Base-by-base conservation (phyloP, 129 eudicot genomes). In the sunflower (Helianthus annuus) region DNA sequence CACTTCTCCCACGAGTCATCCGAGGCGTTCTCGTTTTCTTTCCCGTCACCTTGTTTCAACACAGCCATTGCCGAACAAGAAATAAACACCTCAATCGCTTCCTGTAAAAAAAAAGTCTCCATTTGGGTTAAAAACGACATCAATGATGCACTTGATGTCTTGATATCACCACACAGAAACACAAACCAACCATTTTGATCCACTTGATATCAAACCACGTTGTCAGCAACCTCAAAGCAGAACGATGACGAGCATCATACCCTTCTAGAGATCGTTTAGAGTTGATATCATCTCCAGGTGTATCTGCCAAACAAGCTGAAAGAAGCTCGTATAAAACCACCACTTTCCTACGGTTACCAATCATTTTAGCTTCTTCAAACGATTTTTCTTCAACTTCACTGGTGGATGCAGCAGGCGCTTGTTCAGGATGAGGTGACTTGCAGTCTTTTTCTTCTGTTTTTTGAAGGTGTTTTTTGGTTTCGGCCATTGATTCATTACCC, bases 181-280 rank as follows among this genome's bases (percentile, higher is more conserved):
- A 29, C 42, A 7, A 24, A 63, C 75, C 54, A 55, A 90, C 99
- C 96, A 95, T 72, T 78, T 85, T 88, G 70, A 86, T 83, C 96
- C 97, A 95, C 80, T 90, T 83, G 68, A 95, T 59, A 80, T 90
- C 84, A 64, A 95, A 88, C 99, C 99, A 95, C 7, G 96, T 80
- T 38, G 96, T 81, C 49, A 94, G 87, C 86, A 94, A 82, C 84
- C 99, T 84, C 82, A 94, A 73, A 75, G 99, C 99, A 78, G 83
- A 94, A 34, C 99, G 96, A 81, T 94, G 93, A 24, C 96, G 89
- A 38, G 99, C 96, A 85, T 94, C 96, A 75, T 94, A 94, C 24
- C 97, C 99, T 69, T 77, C 79, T 76, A 81, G 83, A 62, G 77
- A 81, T 70, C 77, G 70, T 56, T 71, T 73, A 51, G 79, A 40